Evolutionary conservation across 495 filamentous ascomycete species (phyloP).

Genomic region (Talaromyces wortmannii): DNA sequence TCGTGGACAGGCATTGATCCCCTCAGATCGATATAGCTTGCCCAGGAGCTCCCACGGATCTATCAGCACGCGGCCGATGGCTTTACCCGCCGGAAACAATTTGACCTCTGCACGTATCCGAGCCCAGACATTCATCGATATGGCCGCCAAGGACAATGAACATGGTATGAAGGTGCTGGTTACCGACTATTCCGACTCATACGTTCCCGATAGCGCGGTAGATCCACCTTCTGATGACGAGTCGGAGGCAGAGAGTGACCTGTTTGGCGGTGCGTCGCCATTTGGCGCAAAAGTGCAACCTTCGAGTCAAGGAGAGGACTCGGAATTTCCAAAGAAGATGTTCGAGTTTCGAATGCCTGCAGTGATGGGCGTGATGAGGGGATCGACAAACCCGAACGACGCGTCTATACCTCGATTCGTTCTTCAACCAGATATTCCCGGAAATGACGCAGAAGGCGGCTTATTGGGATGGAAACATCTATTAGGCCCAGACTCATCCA

Average conservation of each 20-base stretch:
- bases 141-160: constrained; percentile 38
- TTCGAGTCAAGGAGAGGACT: constrained; percentile 7
- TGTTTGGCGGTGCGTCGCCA: constrained; percentile 21
- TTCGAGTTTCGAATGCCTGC: constrained; percentile 39
- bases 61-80: constrained; percentile 32
- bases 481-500: constrained; percentile 25
- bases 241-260: constrained; percentile 25
- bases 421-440: constrained; percentile 36
- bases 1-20: constrained; percentile 38
- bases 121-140: constrained; percentile 43
- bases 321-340: constrained; percentile 30
- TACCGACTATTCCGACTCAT: constrained; percentile 36
- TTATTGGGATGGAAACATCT: constrained; percentile 40
- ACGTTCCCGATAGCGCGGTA: constrained; percentile 30
- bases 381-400: constrained; percentile 5
- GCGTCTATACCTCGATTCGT: constrained; percentile 34
- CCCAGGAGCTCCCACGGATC: constrained; percentile 42
- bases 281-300: constrained; percentile 9
- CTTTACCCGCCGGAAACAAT: constrained; percentile 38
- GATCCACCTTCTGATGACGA: constrained; percentile 14
- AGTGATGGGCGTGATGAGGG: constrained; percentile 34
- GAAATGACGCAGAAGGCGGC: constrained; percentile 37
- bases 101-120: constrained; percentile 40
- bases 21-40: constrained; percentile 41
- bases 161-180: constrained; percentile 33